A percentile compares a stretch with the other conserved stretches of the same genome.
These are phyloP conservation scores for Suillus paluster DNA, from an alignment of 768 basidiomycete genomes.

Conservation along the genomic window DNA sequence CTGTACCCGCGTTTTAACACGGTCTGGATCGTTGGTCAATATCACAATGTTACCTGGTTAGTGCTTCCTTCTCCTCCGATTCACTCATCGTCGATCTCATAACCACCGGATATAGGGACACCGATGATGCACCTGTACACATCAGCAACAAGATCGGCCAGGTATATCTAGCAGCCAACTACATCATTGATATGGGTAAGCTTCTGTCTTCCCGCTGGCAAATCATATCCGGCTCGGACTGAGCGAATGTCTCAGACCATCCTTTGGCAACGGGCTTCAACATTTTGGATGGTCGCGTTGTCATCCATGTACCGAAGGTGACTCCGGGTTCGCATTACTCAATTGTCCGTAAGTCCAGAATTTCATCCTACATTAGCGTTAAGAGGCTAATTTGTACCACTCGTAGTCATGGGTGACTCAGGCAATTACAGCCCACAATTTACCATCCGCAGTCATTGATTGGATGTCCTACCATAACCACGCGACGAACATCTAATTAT, in stretches of 20 bases:
- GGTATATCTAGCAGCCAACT: slow-evolving; percentile 32
- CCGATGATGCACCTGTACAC: slow-evolving; percentile 22
- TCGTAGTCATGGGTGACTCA: slow-evolving; percentile 39
- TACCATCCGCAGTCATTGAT: slow-evolving; percentile 21
- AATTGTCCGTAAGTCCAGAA: slow-evolving; percentile 32
- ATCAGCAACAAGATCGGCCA: slow-evolving; percentile 38
- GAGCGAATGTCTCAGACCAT: slow-evolving; percentile 21
- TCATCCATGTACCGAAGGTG: slow-evolving; percentile 36
- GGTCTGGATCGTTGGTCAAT: slow-evolving; percentile 26
- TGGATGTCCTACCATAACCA: not conserved
- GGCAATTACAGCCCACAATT: slow-evolving; percentile 34
- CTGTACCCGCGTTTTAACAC: slow-evolving; percentile 23
- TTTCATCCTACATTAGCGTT: not conserved
- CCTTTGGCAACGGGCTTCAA: slow-evolving; percentile 31
- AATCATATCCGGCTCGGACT: slow-evolving; percentile 4
- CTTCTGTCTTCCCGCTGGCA: no score
- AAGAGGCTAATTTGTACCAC: slow-evolving; percentile 10
- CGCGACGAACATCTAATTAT: slow-evolving; percentile 7
- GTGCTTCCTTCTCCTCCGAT: slow-evolving; percentile 14
- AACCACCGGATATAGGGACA: slow-evolving; percentile 33
- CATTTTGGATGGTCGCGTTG: slow-evolving; percentile 30
- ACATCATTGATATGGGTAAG: slow-evolving; percentile 28
- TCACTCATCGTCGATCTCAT: not conserved
- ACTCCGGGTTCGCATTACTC: slow-evolving; percentile 33
- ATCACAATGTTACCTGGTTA: slow-evolving; percentile 36